These are phyloP conservation scores for Graphilbum ipis-grandicollis DNA, from an alignment of 2,329 filamentous ascomycete genomes.

Conservation along the genomic window DNA sequence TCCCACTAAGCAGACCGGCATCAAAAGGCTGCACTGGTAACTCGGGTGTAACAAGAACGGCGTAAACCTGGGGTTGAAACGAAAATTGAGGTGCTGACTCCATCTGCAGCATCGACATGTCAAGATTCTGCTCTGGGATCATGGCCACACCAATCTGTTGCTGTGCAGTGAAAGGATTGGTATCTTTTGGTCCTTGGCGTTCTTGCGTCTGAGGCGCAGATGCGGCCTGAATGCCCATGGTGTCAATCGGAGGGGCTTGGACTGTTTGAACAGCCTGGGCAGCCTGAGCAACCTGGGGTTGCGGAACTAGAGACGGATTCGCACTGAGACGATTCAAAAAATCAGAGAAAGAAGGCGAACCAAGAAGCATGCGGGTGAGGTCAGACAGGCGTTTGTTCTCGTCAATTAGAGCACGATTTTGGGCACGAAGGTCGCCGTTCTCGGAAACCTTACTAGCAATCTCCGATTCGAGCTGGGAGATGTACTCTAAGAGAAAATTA, in stretches of 20 bases:
- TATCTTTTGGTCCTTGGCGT: constrained; percentile 37
- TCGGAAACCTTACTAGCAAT: constrained; percentile 72
- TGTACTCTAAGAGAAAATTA: constrained; percentile 69
- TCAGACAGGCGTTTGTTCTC: constrained; percentile 72
- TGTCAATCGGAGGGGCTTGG: too few species aligned
- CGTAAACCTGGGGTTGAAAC: constrained; percentile 56
- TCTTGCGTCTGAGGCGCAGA: constrained; percentile 18
- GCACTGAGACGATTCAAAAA: constrained; percentile 56
- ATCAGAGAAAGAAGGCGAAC: constrained; percentile 66
- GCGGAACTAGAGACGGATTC: constrained; percentile 26
- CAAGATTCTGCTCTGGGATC: constrained; percentile 62
- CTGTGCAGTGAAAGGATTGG: constrained; percentile 40
- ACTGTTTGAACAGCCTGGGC: not conserved
- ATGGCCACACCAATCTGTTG: constrained; percentile 66
- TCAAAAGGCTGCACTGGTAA: constrained; percentile 28
- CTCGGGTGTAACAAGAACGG: constrained; percentile 25
- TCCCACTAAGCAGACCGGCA: constrained; percentile 50
- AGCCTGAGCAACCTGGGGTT: constrained; percentile 18
- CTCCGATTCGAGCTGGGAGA: constrained; percentile 81
- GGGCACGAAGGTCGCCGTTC: constrained; percentile 58
- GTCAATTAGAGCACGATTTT: constrained; percentile 68
- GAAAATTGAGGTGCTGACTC: constrained; percentile 32
- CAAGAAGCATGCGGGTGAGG: constrained; percentile 64
- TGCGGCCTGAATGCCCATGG: constrained; percentile 3
- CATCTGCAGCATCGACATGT: constrained; percentile 55